Conservation (phyloP, 163 green algal genomes). For the Trebouxia gelatinosa region DNA sequence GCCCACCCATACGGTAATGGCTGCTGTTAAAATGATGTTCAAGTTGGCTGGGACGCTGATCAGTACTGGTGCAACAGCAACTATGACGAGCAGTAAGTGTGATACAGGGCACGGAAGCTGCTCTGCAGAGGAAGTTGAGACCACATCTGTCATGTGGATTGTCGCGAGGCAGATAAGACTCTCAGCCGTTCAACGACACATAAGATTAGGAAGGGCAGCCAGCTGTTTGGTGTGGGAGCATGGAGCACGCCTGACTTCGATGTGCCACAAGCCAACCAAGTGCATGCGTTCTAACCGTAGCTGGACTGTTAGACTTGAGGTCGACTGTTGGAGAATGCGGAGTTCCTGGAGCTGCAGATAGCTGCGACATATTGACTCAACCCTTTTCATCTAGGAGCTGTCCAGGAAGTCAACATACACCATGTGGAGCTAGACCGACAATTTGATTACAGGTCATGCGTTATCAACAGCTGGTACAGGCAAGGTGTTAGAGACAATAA, state of each 20-base stretch:
- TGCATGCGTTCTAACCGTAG: no score
- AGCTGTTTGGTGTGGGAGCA: background rate
- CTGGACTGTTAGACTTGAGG: no score
- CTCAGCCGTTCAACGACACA: background rate
- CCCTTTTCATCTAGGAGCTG: no score
- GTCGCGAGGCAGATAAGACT: background rate
- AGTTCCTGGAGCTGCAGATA: no score
- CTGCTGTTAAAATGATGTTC: constrained; percentile 81
- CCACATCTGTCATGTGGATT: background rate
- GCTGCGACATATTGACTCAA: no score
- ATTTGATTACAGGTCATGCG: no score
- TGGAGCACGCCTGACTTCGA: background rate
- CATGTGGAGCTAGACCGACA: no score
- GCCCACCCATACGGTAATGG: constrained; percentile 74
- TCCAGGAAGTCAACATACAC: no score
- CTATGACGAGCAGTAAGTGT: constrained; percentile 33
- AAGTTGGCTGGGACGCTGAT: constrained; percentile 51
- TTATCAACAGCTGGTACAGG: no score
- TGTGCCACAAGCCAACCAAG: background rate
- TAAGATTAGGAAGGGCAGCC: background rate
- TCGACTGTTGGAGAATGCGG: no score
- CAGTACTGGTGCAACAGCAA: constrained; percentile 41
- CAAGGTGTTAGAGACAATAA: no score
- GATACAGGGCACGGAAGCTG: constrained; percentile 15
- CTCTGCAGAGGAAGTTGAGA: background rate